Percentiles rank a stretch among this genome's conserved stretches.
These are phyloP conservation scores for Adiantum capillusveneris DNA, from an alignment of 75 land plant genomes.

Conservation along the genomic window DNA sequence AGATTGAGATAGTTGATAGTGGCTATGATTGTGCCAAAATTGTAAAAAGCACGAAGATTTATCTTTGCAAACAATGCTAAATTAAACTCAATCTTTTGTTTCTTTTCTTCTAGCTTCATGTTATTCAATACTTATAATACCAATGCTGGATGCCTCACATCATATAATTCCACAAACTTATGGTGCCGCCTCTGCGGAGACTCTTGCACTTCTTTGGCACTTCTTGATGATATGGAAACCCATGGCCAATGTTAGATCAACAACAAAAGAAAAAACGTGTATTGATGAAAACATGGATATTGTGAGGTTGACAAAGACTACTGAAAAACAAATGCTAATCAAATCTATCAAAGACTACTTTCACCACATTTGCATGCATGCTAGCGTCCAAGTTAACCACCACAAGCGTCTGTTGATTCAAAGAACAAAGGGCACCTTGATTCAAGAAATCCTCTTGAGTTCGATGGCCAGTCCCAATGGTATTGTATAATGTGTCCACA, in stretches of 20 bases:
- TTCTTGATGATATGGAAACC: conserved; percentile 30
- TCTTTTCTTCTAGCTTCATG: conserved; percentile 47
- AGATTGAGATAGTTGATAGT: too few relatives aligned
- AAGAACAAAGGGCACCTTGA: conserved; percentile 55
- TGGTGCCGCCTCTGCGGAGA: conserved; percentile 63
- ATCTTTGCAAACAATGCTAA: too few relatives aligned
- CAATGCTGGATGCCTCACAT: conserved; percentile 65
- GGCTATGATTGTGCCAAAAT: too few relatives aligned
- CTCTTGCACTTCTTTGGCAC: conserved; percentile 76
- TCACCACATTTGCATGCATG: conserved; percentile 30
- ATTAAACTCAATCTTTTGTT: conserved; percentile 68
- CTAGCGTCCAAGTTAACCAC: conserved; percentile 67
- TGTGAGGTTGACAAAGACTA: neutral
- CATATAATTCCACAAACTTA: conserved; percentile 86
- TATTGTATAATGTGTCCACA: conserved; percentile 87
- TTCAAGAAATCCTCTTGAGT: conserved; percentile 28
- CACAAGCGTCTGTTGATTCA: conserved; percentile 68
- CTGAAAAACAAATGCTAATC: conserved; percentile 38
- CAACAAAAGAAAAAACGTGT: neutral
- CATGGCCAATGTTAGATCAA: too few relatives aligned
- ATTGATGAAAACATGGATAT: neutral
- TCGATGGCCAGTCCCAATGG: conserved; percentile 19
- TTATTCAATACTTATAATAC: conserved; percentile 69
- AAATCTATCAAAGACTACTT: conserved; percentile 45
- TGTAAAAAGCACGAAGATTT: too few relatives aligned